Percentiles rank a stretch among this genome's conserved stretches.
These are phyloP conservation scores for Sporothrix curviconia DNA, from an alignment of 2,329 filamentous ascomycete species.

Conservation along the genomic window DNA sequence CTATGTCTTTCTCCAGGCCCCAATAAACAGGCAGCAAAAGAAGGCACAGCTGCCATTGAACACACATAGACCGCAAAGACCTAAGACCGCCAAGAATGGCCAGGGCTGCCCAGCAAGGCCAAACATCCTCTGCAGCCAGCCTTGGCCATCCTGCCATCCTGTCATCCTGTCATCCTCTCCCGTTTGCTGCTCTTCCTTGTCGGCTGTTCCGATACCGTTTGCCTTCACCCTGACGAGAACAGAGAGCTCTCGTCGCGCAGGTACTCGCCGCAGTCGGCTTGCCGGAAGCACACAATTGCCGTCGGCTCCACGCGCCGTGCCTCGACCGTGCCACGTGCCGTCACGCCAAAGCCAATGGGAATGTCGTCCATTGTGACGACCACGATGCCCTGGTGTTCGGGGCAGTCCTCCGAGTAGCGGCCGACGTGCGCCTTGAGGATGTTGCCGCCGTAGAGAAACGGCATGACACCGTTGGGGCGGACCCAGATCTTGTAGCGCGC, in stretches of 20 bases:
- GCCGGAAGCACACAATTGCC: conserved; percentile 79
- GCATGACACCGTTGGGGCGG: conserved; percentile 93
- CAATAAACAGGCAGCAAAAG: too few relatives aligned
- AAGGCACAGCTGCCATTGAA: too few relatives aligned
- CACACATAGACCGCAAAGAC: too few relatives aligned
- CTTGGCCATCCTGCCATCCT: neutral
- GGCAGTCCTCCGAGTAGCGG: conserved; percentile 82
- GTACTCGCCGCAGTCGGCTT: conserved; percentile 93
- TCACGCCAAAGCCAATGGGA: conserved; percentile 88
- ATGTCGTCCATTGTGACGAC: conserved; percentile 90
- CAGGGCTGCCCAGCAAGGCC: too few relatives aligned
- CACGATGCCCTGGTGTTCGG: conserved; percentile 86
- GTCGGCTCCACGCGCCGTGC: conserved; percentile 82
- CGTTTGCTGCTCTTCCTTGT: neutral
- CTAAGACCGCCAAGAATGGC: too few relatives aligned
- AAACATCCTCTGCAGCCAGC: too few relatives aligned
- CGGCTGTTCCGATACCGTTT: neutral
- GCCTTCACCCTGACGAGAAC: conserved; percentile 40
- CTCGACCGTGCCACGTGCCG: conserved; percentile 79
- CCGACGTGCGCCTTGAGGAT: conserved; percentile 67
- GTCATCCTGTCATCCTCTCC: neutral
- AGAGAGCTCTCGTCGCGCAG: conserved; percentile 71
- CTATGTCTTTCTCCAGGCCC: too few relatives aligned
- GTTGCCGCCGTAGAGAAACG: conserved; percentile 91
- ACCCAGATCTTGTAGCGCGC: conserved; percentile 97